phyloP scores from a whole-genome alignment of 2,329 filamentous ascomycete species.

The Lecanicillium sp. region DNA sequence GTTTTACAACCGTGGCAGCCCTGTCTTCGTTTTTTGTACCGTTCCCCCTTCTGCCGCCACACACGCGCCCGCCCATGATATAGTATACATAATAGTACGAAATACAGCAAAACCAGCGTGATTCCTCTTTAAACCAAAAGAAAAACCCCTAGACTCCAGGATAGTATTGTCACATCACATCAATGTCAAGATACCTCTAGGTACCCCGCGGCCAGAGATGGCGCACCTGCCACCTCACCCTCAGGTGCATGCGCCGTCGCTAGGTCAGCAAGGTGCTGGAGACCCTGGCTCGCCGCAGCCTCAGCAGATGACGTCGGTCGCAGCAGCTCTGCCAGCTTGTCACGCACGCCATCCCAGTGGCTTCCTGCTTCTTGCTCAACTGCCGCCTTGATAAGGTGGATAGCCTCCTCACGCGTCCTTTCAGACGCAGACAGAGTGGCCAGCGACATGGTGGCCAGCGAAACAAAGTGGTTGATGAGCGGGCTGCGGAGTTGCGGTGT shows the following conservation, averaged over 20 bases:
- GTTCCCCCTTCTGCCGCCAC: too few relatives aligned
- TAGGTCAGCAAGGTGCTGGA: conserved; percentile 54
- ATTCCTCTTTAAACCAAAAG: too few relatives aligned
- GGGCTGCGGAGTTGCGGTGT: conserved; percentile 50
- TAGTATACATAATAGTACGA: too few relatives aligned
- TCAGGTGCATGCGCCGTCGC: conserved; percentile 31
- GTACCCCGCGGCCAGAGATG: conserved; percentile 26
- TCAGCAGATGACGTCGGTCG: conserved; percentile 28
- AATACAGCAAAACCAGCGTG: too few relatives aligned
- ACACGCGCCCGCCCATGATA: too few relatives aligned
- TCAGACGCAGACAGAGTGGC: conserved; percentile 49
- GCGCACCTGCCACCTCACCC: conserved; percentile 21
- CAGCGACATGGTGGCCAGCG: conserved; percentile 51
- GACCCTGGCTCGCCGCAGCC: conserved; percentile 38
- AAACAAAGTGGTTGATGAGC: conserved; percentile 58
- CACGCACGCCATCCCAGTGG: conserved; percentile 49
- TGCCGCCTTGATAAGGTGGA: conserved; percentile 45
- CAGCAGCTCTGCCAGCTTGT: conserved; percentile 28
- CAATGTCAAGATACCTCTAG: conserved; percentile 16
- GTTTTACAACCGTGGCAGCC: too few relatives aligned
- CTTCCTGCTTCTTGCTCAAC: conserved; percentile 40
- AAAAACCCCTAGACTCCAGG: too few relatives aligned
- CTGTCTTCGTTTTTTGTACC: too few relatives aligned
- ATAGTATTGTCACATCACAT: too few relatives aligned
- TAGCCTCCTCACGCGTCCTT: conserved; percentile 48